These are phyloP conservation scores for Chlorophyllum brunneum DNA, from an alignment of 768 basidiomycete genomes.

Conservation along the genomic window DNA sequence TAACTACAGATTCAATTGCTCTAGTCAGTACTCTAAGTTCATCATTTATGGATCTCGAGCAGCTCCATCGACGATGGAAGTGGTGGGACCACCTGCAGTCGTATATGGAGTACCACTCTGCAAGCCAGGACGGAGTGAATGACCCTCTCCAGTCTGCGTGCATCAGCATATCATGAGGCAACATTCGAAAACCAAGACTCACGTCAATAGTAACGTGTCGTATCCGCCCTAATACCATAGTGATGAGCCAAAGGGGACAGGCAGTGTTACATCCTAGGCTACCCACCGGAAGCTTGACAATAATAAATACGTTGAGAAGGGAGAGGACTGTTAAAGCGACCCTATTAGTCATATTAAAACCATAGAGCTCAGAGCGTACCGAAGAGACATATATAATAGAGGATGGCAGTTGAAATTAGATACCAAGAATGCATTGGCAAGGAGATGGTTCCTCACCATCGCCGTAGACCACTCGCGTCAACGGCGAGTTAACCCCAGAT, in stretches of 20 bases:
- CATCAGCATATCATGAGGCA: not conserved
- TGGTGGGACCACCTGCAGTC: not conserved
- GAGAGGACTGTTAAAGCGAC: not conserved
- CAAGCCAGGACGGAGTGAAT: constrained; percentile 4
- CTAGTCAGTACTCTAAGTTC: too few species aligned
- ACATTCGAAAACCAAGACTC: not conserved
- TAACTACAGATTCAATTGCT: too few species aligned
- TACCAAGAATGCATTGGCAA: too few species aligned
- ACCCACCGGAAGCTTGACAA: constrained; percentile 1
- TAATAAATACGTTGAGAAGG: not conserved
- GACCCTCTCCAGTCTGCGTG: not conserved
- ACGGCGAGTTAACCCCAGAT: not conserved
- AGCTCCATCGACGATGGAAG: too few species aligned
- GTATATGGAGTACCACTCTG: constrained; percentile 6
- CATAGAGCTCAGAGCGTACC: not conserved
- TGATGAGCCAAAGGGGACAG: not conserved
- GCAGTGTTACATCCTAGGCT: not conserved
- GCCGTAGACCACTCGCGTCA: constrained; percentile 2
- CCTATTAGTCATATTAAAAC: not conserved
- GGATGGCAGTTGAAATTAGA: not conserved
- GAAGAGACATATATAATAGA: constrained; percentile 2
- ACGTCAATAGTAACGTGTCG: not conserved
- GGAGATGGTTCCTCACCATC: not conserved
- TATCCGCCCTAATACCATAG: not conserved
- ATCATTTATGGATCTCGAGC: too few species aligned